Percentiles rank a stretch among this genome's conserved stretches.
Evolutionary conservation across 176 grass and related monocot species (phyloP).

Genomic region (Carex scoparia): DNA sequence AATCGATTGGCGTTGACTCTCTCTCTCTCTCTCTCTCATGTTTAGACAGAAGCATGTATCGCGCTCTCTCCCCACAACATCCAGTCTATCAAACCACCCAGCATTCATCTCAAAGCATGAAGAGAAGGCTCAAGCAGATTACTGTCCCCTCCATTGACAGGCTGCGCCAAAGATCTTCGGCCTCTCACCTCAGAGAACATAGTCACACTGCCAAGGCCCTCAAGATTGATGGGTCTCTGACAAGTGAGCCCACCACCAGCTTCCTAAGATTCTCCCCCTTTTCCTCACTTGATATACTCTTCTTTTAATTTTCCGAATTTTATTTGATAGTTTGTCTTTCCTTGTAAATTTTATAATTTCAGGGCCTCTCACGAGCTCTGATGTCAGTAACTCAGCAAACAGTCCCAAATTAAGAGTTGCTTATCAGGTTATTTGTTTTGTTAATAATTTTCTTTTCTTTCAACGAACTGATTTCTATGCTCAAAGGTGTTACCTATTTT

Average conservation of each 20-base stretch:
- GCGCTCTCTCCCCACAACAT: neutral
- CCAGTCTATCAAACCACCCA: neutral
- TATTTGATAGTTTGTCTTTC: neutral
- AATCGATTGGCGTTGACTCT: neutral
- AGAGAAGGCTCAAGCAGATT: neutral
- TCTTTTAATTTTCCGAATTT: neutral
- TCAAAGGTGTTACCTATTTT: neutral
- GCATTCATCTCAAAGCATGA: slow-evolving; percentile 11
- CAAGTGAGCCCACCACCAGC: neutral
- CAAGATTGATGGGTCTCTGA: neutral
- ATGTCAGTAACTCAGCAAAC: slow-evolving; percentile 38
- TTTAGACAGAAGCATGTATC: slow-evolving; percentile 8
- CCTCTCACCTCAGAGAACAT: slow-evolving; percentile 11
- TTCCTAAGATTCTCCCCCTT: neutral
- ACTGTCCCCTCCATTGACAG: neutral
- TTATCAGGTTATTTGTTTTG: slow-evolving; percentile 48
- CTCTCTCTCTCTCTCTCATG: neutral
- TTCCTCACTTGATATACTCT: neutral
- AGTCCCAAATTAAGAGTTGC: slow-evolving; percentile 45
- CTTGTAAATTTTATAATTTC: neutral
- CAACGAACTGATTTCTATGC: neutral
- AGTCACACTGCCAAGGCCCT: neutral
- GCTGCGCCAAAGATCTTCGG: neutral
- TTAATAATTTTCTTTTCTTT: neutral
- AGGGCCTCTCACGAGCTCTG: slow-evolving; percentile 47